phyloP scores from a whole-genome alignment of 345 rosid genomes.

The Acer yangbiense region DNA sequence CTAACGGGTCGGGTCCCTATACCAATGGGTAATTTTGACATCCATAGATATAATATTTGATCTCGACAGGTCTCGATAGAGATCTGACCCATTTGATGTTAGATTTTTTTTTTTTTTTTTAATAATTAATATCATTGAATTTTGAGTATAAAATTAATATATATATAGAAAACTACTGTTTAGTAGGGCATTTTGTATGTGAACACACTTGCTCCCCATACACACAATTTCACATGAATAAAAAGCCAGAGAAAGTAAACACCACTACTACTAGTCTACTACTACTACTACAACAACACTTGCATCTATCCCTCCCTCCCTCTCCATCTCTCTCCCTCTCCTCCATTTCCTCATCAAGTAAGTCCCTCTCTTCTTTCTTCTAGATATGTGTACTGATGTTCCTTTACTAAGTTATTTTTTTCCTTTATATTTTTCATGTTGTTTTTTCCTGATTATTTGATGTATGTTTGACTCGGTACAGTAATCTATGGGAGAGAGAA shows the following conservation, averaged over 20 bases:
- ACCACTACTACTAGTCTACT: not conserved
- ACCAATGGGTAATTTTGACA: no score
- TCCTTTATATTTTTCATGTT: not conserved
- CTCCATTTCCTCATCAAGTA: slow-evolving; percentile 3
- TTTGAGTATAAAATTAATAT: no score
- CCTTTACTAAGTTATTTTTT: not conserved
- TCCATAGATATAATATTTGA: no score
- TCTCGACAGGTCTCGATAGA: no score
- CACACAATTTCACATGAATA: no score
- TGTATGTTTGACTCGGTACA: slow-evolving; percentile 26
- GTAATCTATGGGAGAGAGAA: slow-evolving; percentile 77
- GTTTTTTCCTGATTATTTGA: not conserved
- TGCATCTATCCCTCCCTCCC: slow-evolving; percentile 20
- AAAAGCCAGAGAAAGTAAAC: not conserved
- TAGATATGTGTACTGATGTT: not conserved
- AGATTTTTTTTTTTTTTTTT: no score
- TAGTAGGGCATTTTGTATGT: slow-evolving; percentile 38
- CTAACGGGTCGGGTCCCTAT: no score
- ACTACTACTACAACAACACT: not conserved
- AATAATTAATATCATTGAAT: no score
- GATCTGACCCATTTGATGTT: no score
- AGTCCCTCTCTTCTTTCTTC: not conserved
- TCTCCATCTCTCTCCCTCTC: not conserved
- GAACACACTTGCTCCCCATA: not conserved
- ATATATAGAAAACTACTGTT: not conserved